These are phyloP conservation scores for Amylocarpus encephaloides DNA, from an alignment of 2,329 filamentous ascomycete genomes.

Conservation along the genomic window DNA sequence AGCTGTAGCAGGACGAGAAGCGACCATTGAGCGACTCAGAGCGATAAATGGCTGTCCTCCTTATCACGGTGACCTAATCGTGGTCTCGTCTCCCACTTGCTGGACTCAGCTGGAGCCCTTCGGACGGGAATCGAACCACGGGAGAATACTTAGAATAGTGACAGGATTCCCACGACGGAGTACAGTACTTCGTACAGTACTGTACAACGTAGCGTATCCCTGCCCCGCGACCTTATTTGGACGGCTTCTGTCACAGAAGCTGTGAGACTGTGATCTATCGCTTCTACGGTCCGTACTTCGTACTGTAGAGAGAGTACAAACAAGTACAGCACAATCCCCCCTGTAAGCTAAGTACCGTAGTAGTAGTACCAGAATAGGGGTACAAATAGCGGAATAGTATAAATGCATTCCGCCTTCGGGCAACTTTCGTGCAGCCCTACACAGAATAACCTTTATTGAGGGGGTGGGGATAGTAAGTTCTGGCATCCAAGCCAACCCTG, in stretches of 20 bases:
- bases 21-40: neutral
- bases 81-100: constrained; percentile 26
- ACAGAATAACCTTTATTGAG: no score
- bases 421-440: no score
- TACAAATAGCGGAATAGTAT: no score
- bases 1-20: neutral
- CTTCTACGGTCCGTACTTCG: neutral
- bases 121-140: constrained; percentile 5
- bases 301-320: neutral
- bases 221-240: constrained; percentile 19
- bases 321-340: no score
- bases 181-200: no score
- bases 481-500: neutral
- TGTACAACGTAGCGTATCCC: constrained; percentile 16
- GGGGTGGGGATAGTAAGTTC: no score
- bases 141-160: constrained; percentile 21
- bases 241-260: constrained; percentile 8
- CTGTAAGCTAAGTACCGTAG: no score
- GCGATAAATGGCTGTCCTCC: neutral
- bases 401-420: no score
- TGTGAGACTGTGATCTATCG: no score
- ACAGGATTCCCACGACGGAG: constrained; percentile 17
- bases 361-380: no score
- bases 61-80: constrained; percentile 5
- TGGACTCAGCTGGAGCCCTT: constrained; percentile 22